Conservation (phyloP, 1,284 basidiomycete genomes). For the Trichosporon inkin region DNA sequence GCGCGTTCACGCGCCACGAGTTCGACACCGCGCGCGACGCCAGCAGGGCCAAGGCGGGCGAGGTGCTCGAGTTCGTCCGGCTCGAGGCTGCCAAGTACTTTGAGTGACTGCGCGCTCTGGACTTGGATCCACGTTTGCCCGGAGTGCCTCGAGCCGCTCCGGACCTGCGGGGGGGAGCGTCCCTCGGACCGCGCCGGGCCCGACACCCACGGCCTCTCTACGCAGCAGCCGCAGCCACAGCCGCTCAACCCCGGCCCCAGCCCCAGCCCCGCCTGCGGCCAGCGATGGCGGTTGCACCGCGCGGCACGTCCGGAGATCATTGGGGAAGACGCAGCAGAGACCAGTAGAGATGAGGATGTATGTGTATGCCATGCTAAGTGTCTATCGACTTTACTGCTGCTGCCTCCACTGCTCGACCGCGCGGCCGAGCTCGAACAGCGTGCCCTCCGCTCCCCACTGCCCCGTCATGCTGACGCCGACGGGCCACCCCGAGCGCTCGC, state of each 20-base stretch:
- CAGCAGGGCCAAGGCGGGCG: constrained; percentile 23
- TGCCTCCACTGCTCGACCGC: constrained; percentile 33
- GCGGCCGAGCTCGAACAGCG: constrained; percentile 59
- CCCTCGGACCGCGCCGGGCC: no score
- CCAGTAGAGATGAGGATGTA: not conserved
- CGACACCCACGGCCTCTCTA: no score
- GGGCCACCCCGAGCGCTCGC: constrained; percentile 67
- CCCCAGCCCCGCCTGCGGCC: no score
- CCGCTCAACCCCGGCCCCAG: no score
- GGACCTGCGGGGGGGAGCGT: no score
- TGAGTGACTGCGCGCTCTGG: not conserved
- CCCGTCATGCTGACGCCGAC: constrained; percentile 79
- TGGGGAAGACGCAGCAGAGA: not conserved
- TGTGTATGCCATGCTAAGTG: constrained; percentile 1
- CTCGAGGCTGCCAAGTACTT: constrained; percentile 13
- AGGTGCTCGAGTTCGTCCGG: constrained; percentile 24
- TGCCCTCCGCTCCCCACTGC: constrained; percentile 80
- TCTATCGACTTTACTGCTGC: constrained; percentile 3
- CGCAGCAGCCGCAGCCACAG: no score
- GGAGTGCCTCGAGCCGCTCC: no score
- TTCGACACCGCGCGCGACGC: constrained; percentile 29
- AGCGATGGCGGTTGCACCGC: no score
- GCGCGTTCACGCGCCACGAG: constrained; percentile 36
- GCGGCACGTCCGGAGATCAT: no score
- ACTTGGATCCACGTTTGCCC: no score